These are phyloP conservation scores for Alternaria brassicae DNA, from an alignment of 2,329 filamentous ascomycete genomes.

Conservation along the genomic window DNA sequence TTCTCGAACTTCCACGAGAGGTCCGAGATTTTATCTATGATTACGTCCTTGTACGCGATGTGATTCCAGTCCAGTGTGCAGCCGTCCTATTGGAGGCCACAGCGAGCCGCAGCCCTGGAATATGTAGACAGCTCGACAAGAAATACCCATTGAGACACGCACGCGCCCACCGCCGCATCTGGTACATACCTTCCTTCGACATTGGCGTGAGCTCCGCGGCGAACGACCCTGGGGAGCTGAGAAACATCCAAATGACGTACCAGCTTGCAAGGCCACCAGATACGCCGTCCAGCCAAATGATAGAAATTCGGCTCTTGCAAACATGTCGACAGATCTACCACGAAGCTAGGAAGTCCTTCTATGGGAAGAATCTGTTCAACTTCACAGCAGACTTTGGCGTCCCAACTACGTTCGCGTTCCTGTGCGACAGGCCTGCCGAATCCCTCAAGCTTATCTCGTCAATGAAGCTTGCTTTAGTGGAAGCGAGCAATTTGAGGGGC, in stretches of 20 bases:
- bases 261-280: slow-evolving; percentile 17
- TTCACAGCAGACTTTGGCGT: slow-evolving; percentile 30
- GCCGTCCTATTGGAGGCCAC: slow-evolving; percentile 5
- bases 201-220: slow-evolving; percentile 16
- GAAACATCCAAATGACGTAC: slow-evolving; percentile 30
- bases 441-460: slow-evolving; percentile 24
- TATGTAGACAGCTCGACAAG: slow-evolving; percentile 10
- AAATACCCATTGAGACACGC: slow-evolving; percentile 15
- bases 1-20: slow-evolving; percentile 29
- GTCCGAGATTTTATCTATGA: slow-evolving; percentile 32
- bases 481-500: slow-evolving; percentile 28
- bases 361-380: slow-evolving; percentile 32
- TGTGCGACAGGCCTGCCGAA: slow-evolving; percentile 27
- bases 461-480: slow-evolving; percentile 26
- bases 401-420: slow-evolving; percentile 33
- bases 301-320: slow-evolving; percentile 22
- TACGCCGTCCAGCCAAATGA: not conserved
- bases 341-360: slow-evolving; percentile 33
- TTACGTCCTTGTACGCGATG: slow-evolving; percentile 22
- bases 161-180: slow-evolving; percentile 21
- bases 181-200: slow-evolving; percentile 27
- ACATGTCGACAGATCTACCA: slow-evolving; percentile 31
- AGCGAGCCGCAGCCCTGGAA: slow-evolving; percentile 7
- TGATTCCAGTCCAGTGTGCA: slow-evolving; percentile 26
- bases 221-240: slow-evolving; percentile 11